Conservation (phyloP, 495 filamentous ascomycete genomes). For the Hypoxylon fuscum region DNA sequence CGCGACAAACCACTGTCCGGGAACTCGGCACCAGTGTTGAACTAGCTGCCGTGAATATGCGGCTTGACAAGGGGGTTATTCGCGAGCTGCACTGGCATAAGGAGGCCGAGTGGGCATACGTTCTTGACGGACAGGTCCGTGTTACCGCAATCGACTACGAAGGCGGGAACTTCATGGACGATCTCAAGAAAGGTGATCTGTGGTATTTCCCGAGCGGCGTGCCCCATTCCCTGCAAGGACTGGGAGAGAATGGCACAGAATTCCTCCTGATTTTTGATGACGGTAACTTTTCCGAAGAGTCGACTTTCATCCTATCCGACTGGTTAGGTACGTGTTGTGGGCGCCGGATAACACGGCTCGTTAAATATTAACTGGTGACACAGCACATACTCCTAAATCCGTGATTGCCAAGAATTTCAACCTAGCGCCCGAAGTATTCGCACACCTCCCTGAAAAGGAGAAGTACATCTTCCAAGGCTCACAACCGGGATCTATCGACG, state of each 20-base stretch:
- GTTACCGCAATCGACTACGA: conserved; percentile 74
- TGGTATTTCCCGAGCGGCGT: conserved; percentile 81
- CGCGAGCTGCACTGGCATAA: conserved; percentile 80
- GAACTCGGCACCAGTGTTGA: conserved; percentile 68
- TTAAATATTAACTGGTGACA: conserved; percentile 11
- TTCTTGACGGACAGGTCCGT: conserved; percentile 67
- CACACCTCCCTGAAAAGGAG: conserved; percentile 63
- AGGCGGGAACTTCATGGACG: conserved; percentile 74
- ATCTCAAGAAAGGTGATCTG: conserved; percentile 72
- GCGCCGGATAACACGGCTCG: not conserved
- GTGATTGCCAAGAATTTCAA: conserved; percentile 74
- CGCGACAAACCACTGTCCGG: conserved; percentile 70
- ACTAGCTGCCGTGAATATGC: conserved; percentile 74
- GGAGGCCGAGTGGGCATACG: conserved; percentile 75
- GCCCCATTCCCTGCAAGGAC: conserved; percentile 74
- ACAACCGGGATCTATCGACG: conserved; percentile 55
- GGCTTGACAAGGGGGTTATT: conserved; percentile 71
- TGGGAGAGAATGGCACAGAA: conserved; percentile 71
- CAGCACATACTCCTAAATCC: conserved; percentile 68
- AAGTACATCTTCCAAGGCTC: conserved; percentile 77
- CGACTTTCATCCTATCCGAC: conserved; percentile 73
- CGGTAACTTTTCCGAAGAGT: conserved; percentile 74
- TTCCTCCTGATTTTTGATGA: conserved; percentile 77
- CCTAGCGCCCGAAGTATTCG: conserved; percentile 65
- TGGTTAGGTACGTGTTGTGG: conserved; percentile 62